These are phyloP conservation scores for Carex parvula DNA, from an alignment of 176 grass and related monocot species.

Conservation along the genomic window DNA sequence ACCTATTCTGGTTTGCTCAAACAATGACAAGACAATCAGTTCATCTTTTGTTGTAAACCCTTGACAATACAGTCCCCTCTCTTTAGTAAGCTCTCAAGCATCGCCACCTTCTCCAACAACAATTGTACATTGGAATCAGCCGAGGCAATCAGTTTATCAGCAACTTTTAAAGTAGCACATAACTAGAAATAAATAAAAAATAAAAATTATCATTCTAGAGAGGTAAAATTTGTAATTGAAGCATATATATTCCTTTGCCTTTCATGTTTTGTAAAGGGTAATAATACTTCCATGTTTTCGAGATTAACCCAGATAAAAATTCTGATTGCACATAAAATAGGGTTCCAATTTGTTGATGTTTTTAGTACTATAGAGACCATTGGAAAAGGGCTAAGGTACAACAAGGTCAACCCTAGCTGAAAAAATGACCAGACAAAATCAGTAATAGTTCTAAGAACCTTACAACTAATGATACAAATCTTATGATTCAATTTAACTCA, in stretches of 20 bases:
- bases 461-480: background rate
- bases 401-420: background rate
- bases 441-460: background rate
- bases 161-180: slow-evolving; percentile 37
- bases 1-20: background rate
- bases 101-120: slow-evolving; percentile 35
- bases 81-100: slow-evolving; percentile 41
- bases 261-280: background rate
- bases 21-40: background rate
- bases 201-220: background rate
- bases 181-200: slow-evolving; percentile 27
- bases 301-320: background rate
- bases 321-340: background rate
- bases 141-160: slow-evolving; percentile 34
- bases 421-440: background rate
- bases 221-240: background rate
- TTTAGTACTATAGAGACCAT: background rate
- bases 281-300: background rate
- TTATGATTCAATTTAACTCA: background rate
- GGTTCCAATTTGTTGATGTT: background rate
- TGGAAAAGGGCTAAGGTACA: background rate
- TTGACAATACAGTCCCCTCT: slow-evolving; percentile 35
- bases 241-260: background rate
- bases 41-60: slow-evolving; percentile 9
- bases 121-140: slow-evolving; percentile 31